These are phyloP conservation scores for Quillaja saponaria DNA, from an alignment of 306 rosid genomes.

Conservation along the genomic window DNA sequence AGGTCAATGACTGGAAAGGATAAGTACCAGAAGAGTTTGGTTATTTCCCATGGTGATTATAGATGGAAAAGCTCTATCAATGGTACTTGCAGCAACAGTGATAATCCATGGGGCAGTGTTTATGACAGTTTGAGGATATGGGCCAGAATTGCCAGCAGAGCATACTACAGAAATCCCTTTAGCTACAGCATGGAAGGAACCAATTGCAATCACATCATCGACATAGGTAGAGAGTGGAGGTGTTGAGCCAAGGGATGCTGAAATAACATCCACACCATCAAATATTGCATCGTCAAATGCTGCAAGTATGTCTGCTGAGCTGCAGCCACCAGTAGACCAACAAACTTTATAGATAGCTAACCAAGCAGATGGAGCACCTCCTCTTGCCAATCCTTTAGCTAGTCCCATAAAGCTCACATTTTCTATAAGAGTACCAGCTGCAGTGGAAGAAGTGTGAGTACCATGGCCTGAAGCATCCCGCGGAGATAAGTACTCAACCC, in stretches of 20 bases:
- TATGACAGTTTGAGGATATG: slow-evolving; percentile 59
- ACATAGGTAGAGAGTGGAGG: slow-evolving; percentile 57
- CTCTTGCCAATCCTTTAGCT: slow-evolving; percentile 59
- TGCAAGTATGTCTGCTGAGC: slow-evolving; percentile 61
- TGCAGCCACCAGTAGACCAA: slow-evolving; percentile 59
- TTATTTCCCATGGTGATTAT: slow-evolving; percentile 54
- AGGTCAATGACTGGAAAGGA: no score
- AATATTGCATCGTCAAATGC: no score
- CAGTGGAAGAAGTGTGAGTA: slow-evolving; percentile 66
- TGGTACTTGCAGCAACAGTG: slow-evolving; percentile 61
- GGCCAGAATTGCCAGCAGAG: slow-evolving; percentile 67
- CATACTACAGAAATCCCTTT: slow-evolving; percentile 56
- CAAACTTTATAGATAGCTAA: slow-evolving; percentile 61
- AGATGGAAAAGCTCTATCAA: slow-evolving; percentile 58
- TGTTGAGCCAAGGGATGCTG: slow-evolving; percentile 52
- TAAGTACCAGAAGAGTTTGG: slow-evolving; percentile 55
- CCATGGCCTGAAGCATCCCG: slow-evolving; percentile 65
- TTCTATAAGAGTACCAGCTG: slow-evolving; percentile 47
- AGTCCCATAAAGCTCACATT: slow-evolving; percentile 52
- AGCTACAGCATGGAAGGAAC: slow-evolving; percentile 60
- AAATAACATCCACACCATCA: slow-evolving; percentile 60
- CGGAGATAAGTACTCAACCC: slow-evolving; percentile 49
- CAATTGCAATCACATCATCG: slow-evolving; percentile 55
- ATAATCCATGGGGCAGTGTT: slow-evolving; percentile 65
- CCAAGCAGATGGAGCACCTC: slow-evolving; percentile 66